Evolutionary conservation across 208 protist genomes (phyloP).

Genomic region (Wallacemonas sp.): DNA sequence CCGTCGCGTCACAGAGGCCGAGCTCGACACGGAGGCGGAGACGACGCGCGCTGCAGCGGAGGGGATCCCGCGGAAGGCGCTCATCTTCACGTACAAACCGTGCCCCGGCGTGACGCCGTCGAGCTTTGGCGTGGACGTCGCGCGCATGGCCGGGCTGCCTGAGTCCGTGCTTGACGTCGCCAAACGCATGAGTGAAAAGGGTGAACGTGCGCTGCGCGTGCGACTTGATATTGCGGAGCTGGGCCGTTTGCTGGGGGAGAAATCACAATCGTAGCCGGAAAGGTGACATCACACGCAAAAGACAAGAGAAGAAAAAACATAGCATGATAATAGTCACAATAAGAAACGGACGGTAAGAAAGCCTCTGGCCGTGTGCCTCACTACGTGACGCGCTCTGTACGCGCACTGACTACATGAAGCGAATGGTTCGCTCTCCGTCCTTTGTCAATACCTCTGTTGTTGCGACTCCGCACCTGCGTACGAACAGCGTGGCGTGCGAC

Average conservation of each 20-base stretch:
- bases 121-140: conserved; percentile 92
- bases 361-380: too few relatives aligned
- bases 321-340: neutral
- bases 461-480: too few relatives aligned
- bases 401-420: too few relatives aligned
- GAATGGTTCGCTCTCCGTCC: too few relatives aligned
- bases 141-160: conserved; percentile 82
- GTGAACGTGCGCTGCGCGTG: conserved; percentile 44
- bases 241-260: conserved; percentile 15
- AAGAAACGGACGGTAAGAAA: too few relatives aligned
- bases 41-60: conserved; percentile 70
- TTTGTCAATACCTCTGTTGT: too few relatives aligned
- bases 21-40: conserved; percentile 1
- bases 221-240: conserved; percentile 32
- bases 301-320: neutral
- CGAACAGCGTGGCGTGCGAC: too few relatives aligned
- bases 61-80: conserved; percentile 11
- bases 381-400: too few relatives aligned
- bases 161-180: conserved; percentile 60
- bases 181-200: conserved; percentile 41
- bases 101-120: conserved; percentile 78
- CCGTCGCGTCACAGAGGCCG: conserved; percentile 7
- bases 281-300: neutral
- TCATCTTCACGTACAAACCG: conserved; percentile 89
- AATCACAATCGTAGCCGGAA: too few relatives aligned